Base-by-base conservation (phyloP, 345 rosid genomes). In the Hirschfeldia incana region DNA sequence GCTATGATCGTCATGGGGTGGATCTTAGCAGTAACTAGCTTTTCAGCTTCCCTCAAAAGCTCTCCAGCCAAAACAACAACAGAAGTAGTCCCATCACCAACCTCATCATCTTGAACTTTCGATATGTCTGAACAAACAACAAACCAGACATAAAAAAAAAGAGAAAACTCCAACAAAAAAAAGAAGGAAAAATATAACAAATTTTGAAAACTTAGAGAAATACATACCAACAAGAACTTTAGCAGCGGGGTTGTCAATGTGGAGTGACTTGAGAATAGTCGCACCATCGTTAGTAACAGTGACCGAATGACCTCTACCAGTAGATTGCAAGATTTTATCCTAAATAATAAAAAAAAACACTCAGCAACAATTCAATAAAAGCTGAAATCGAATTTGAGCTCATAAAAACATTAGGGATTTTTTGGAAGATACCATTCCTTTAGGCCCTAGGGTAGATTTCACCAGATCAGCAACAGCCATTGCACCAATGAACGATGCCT, bases 91-190 rank as follows among this genome's bases (percentile, higher is more conserved):
- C 99, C 99, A 80, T 95, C 99, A 74, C 99, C 99, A 70, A 95
- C 99, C 88, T 95, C 99, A 76, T 95, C 99, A 83, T 95, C 99
- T 84, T 95, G 99, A 72, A 95, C 99, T 89, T 95, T 95, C 7
- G 99, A 95, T 74, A 95, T 95, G 73, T 95, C 99, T 93, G 66
- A 69, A 39, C 69, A 70, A 46, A 30, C 4, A 34, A 8, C 1
- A 33, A 33, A 34, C 61, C 26, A 42, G 15, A 65, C n/a, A 64
- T 65, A 70, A 59, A 9, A 7, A 53, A 53, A 67, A 10, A 34
- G 34, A 70, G 37, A 59, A 62, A 27, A 0, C 21, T 27, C 26
- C 15, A 39, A 11, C 1, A 1, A 8, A 55, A 17, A 55, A 0
- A 21, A 21, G 21, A 21, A 21, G 21, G 21, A 28, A 30, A 46